A percentile compares a stretch with the other conserved stretches of the same genome.
phyloP scores from a whole-genome alignment of 1,139 yeast species.

The Nakaseomyces uthaithaninus region DNA sequence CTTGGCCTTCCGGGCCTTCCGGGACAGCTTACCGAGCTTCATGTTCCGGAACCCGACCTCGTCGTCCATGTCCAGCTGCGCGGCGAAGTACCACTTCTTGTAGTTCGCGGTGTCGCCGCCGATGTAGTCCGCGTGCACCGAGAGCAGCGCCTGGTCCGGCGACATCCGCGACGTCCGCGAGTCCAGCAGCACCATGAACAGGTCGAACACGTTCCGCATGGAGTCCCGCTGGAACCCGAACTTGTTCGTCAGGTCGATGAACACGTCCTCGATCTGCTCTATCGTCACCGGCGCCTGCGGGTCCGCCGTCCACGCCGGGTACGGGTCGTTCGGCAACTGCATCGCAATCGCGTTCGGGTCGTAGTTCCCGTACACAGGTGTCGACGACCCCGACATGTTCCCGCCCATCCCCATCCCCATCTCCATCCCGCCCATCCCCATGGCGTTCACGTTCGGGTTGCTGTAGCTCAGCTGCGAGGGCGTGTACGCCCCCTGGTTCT shows the following conservation, averaged over 20 bases:
- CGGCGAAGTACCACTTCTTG: slow-evolving; percentile 93
- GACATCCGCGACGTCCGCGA: slow-evolving; percentile 96
- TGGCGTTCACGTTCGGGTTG: not conserved
- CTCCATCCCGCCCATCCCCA: no score
- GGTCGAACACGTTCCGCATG: slow-evolving; percentile 94
- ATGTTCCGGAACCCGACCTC: slow-evolving; percentile 71
- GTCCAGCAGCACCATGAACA: slow-evolving; percentile 85
- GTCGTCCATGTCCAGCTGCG: slow-evolving; percentile 79
- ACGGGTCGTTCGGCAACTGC: slow-evolving; percentile 60
- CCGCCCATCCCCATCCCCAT: slow-evolving; percentile 2
- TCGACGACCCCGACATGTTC: slow-evolving; percentile 67
- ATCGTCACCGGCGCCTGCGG: slow-evolving; percentile 77
- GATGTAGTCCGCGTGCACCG: slow-evolving; percentile 93
- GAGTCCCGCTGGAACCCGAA: slow-evolving; percentile 98
- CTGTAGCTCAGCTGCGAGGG: slow-evolving; percentile 79
- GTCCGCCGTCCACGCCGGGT: slow-evolving; percentile 95
- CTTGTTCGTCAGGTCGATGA: slow-evolving; percentile 79
- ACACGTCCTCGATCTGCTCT: slow-evolving; percentile 86
- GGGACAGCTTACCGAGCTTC: slow-evolving; percentile 64
- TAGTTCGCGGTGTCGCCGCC: slow-evolving; percentile 91
- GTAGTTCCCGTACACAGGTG: slow-evolving; percentile 78
- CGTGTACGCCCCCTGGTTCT: slow-evolving; percentile 43
- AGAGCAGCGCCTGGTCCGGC: slow-evolving; percentile 85
- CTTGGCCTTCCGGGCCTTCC: slow-evolving; percentile 46
- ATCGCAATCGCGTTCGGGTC: slow-evolving; percentile 54